A percentile compares a stretch with the other conserved stretches of the same genome.
Evolutionary conservation across 1,139 yeast species (phyloP).

Genomic region (Taphrina communis): DNA sequence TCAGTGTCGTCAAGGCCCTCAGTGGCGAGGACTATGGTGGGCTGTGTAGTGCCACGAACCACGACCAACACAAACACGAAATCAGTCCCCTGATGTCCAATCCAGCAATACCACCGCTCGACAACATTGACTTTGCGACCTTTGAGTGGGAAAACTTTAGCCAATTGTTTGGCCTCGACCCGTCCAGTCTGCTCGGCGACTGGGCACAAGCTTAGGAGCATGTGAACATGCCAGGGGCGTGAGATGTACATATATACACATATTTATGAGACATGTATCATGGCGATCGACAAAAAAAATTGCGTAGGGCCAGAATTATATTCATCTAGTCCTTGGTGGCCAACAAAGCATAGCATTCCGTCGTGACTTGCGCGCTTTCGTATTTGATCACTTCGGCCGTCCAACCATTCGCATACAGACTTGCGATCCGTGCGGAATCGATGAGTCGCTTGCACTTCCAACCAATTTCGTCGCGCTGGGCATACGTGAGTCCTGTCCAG

Average conservation of each 20-base stretch:
- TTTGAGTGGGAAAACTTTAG: slow-evolving; percentile 22
- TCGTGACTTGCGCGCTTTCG: background rate
- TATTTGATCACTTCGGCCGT: slow-evolving; percentile 8
- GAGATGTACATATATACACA: too few species aligned
- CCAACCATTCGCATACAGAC: slow-evolving; percentile 1
- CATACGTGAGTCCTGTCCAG: slow-evolving; percentile 11
- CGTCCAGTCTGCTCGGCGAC: background rate
- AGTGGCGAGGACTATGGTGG: slow-evolving; percentile 20
- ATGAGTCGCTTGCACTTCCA: slow-evolving; percentile 17
- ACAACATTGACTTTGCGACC: slow-evolving; percentile 8
- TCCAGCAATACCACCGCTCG: background rate
- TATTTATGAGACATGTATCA: too few species aligned
- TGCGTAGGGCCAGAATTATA: background rate
- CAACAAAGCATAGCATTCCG: slow-evolving; percentile 13
- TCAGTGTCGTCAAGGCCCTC: slow-evolving; percentile 2
- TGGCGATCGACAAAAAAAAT: too few species aligned
- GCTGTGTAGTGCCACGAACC: background rate
- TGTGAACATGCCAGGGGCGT: background rate
- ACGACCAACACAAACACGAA: background rate
- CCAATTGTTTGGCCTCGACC: slow-evolving; percentile 22
- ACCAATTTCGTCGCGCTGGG: background rate
- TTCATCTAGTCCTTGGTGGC: slow-evolving; percentile 6
- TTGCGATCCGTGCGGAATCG: slow-evolving; percentile 11
- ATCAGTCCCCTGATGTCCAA: background rate
- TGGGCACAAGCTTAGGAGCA: slow-evolving; percentile 3